A percentile compares a stretch with the other conserved stretches of the same genome.
phyloP scores from a whole-genome alignment of 805 yeast genomes.

The Starmerella powellii region DNA sequence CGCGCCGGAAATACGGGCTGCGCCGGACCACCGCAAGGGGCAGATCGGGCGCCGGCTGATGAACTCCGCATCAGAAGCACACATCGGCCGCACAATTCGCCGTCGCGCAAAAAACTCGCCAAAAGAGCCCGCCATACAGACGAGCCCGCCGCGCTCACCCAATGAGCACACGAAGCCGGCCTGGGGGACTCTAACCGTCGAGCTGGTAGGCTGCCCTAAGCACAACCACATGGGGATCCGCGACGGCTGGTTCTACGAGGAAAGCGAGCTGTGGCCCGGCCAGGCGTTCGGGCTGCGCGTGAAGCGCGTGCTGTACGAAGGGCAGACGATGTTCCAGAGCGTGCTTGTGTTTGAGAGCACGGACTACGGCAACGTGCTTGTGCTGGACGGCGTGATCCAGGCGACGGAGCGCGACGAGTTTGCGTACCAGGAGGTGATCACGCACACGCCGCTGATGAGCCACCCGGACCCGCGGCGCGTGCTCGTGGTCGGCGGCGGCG shows the following conservation, averaged over 20 bases:
- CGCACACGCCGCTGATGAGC: conserved; percentile 68
- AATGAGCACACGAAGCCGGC: no score
- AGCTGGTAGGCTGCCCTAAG: no score
- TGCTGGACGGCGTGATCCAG: conserved; percentile 80
- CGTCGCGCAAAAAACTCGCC: no score
- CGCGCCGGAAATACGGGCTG: no score
- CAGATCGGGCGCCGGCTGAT: no score
- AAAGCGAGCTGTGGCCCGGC: conserved; percentile 69
- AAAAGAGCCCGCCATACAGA: no score
- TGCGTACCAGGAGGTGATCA: conserved; percentile 84
- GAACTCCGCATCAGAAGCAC: no score
- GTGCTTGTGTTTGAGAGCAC: conserved; percentile 62
- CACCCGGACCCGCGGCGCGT: conserved; percentile 67
- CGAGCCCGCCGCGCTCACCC: no score
- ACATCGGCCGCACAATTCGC: no score
- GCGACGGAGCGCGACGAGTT: conserved; percentile 88
- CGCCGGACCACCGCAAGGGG: no score
- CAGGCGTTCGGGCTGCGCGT: conserved; percentile 66
- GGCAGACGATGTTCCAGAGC: conserved; percentile 65
- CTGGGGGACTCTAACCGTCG: no score
- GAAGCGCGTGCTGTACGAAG: conserved; percentile 50
- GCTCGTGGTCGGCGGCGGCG: conserved; percentile 90
- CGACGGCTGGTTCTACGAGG: conserved; percentile 76
- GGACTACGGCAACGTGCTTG: conserved; percentile 75
- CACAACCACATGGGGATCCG: conserved; percentile 24